Conservation (phyloP, 306 rosid species). For the Inga oerstediana region DNA sequence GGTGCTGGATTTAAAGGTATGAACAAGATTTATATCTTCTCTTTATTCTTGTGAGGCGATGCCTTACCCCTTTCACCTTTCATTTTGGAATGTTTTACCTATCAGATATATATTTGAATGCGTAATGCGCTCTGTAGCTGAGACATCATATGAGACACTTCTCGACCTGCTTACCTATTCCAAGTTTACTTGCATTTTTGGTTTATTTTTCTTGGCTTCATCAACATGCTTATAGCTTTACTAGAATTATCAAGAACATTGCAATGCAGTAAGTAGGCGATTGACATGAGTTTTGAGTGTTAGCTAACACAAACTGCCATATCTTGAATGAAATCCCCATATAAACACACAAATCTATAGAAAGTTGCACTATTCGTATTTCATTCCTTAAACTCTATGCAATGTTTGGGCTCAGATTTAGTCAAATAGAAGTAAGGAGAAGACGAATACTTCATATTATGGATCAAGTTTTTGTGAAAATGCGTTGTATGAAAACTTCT, state of each 20-base stretch:
- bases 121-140: neutral
- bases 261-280: slow-evolving; percentile 14
- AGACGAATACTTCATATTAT: slow-evolving; percentile 6
- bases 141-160: slow-evolving; percentile 10
- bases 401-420: neutral
- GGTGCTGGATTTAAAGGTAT: slow-evolving; percentile 73
- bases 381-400: neutral
- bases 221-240: slow-evolving; percentile 2
- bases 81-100: neutral
- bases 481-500: neutral
- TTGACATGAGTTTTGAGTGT: slow-evolving; percentile 11
- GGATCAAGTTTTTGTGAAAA: slow-evolving; percentile 22
- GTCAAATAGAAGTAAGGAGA: neutral
- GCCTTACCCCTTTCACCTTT: slow-evolving; percentile 5
- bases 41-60: slow-evolving; percentile 1
- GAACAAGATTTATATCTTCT: neutral
- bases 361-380: neutral
- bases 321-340: neutral
- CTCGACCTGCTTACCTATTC: neutral
- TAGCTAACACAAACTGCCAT: neutral
- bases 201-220: slow-evolving; percentile 5
- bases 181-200: neutral
- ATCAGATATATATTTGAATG: neutral
- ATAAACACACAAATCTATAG: neutral
- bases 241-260: slow-evolving; percentile 16